A percentile compares a stretch with the other conserved stretches of the same genome.
Conservation (phyloP, 768 basidiomycete genomes). For the Astraeus odoratus region DNA sequence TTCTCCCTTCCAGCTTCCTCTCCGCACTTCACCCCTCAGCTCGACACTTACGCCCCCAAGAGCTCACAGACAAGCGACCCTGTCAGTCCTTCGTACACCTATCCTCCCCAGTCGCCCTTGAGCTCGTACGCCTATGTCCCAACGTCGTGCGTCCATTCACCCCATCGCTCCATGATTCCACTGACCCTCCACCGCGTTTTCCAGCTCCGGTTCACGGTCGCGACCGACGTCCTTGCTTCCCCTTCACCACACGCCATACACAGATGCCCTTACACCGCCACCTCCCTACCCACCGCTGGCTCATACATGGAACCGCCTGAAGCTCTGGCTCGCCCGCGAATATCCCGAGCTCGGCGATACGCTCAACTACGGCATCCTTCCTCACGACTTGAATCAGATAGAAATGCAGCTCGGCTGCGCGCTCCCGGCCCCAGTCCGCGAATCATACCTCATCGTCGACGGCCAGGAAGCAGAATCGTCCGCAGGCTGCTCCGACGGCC, state of each 20-base stretch:
- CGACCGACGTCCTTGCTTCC: slow-evolving; percentile 58
- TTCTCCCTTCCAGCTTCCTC: slow-evolving; percentile 79
- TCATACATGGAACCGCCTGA: slow-evolving; percentile 79
- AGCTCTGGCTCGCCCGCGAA: slow-evolving; percentile 72
- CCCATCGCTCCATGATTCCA: slow-evolving; percentile 5
- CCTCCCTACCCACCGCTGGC: slow-evolving; percentile 69
- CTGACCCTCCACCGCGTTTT: slow-evolving; percentile 3
- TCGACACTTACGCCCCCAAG: slow-evolving; percentile 55
- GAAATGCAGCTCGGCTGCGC: slow-evolving; percentile 81
- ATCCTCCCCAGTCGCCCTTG: slow-evolving; percentile 59
- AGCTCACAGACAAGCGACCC: slow-evolving; percentile 44
- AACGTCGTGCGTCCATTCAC: slow-evolving; percentile 36
- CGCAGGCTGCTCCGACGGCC: slow-evolving; percentile 81
- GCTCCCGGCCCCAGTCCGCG: slow-evolving; percentile 82
- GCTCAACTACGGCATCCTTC: slow-evolving; percentile 84
- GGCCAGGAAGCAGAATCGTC: slow-evolving; percentile 92
- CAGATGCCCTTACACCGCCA: slow-evolving; percentile 31
- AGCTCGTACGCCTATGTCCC: slow-evolving; percentile 55
- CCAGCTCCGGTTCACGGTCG: slow-evolving; percentile 31
- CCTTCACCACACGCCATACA: slow-evolving; percentile 49
- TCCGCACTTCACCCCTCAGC: slow-evolving; percentile 45
- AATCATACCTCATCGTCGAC: slow-evolving; percentile 82
- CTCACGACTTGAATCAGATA: slow-evolving; percentile 70
- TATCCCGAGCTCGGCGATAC: slow-evolving; percentile 96
- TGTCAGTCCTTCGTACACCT: slow-evolving; percentile 56